Base-by-base conservation (phyloP, 2,329 filamentous ascomycete species). In the Hypoxylon rubiginosum region DNA sequence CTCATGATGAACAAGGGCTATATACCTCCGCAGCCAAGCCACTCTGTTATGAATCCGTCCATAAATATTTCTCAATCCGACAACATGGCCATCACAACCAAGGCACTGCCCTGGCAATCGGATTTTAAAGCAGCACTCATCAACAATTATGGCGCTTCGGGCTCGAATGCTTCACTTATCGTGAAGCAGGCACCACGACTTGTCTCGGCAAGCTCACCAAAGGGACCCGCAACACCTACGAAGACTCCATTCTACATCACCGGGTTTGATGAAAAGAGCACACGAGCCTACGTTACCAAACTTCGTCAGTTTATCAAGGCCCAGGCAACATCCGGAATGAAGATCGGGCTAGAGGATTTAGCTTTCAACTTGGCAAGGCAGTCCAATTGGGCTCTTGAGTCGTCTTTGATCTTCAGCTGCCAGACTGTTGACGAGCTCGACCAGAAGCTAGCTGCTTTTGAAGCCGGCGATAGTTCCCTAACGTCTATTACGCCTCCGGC, bases 1-100 rank as follows among this genome's bases (percentile, higher is more conserved):
- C 53, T 77, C 8, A 74, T 74, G 62, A 67, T 79, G 3, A 58
- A 61, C 4, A 34, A 45, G 4, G 74, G 15, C 55, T 76, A 4
- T 72, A 71, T 80, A 8, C 75, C 77, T 2, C 68, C 74, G 0
- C 78, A 80, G 46, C 72, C 76, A 8, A 75, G 73, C 60, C 77
- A 78, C 62, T 32, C 26, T 21, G 24, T 13, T 8, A 24, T 21
- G 39, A 41, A 32, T 15, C 21, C 41, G 15, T 24, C 15, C 13
- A 46, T 79, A 50, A 72, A 56, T n/a, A 17, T 46, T 9, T 56
- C 53, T 4, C 53, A 34, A 34, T 45, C 53, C 24, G 53, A 56
- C 26, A 56, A 56, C 8, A 56, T 56, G 39, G 17, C 39, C 10
- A 56, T 56, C 26, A 46, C 53, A 15, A 48, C 53, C 5, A 56